Evolutionary conservation across 148 eudicot species (phyloP).

Genomic region (Silene conica): DNA sequence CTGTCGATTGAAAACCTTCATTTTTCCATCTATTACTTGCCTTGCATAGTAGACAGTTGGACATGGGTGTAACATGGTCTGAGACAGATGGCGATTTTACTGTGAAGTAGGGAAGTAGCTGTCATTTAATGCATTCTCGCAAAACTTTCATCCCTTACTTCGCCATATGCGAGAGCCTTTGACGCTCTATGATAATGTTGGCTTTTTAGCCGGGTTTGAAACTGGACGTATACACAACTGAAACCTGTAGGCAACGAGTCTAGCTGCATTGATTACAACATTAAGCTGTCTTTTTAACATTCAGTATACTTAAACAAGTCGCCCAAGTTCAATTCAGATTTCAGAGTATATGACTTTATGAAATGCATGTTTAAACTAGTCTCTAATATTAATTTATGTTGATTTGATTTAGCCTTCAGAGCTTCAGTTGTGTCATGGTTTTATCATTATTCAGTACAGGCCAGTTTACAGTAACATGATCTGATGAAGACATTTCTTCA

Average conservation of each 20-base stretch:
- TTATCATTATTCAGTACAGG: not conserved
- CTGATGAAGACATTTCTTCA: not conserved
- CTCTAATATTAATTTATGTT: too few relatives aligned
- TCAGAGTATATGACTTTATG: not conserved
- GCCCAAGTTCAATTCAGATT: not conserved
- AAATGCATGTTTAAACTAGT: not conserved
- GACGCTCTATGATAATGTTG: not conserved
- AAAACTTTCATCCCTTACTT: not conserved
- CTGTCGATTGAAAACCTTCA: slow-evolving; percentile 3
- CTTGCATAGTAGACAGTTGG: not conserved
- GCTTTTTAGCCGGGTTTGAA: not conserved
- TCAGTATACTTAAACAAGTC: not conserved
- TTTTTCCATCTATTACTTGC: not conserved
- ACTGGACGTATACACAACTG: not conserved
- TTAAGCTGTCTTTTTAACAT: not conserved
- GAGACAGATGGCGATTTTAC: not conserved
- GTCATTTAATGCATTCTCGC: not conserved
- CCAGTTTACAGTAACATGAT: not conserved
- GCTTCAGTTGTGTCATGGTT: not conserved
- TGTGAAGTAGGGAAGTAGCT: not conserved
- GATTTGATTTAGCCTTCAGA: not conserved
- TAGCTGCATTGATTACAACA: not conserved
- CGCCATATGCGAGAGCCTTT: too few relatives aligned
- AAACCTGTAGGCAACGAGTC: not conserved
- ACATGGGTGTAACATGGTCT: not conserved